phyloP scores from a whole-genome alignment of 768 basidiomycete species.

The Xerocomellus intermedius region DNA sequence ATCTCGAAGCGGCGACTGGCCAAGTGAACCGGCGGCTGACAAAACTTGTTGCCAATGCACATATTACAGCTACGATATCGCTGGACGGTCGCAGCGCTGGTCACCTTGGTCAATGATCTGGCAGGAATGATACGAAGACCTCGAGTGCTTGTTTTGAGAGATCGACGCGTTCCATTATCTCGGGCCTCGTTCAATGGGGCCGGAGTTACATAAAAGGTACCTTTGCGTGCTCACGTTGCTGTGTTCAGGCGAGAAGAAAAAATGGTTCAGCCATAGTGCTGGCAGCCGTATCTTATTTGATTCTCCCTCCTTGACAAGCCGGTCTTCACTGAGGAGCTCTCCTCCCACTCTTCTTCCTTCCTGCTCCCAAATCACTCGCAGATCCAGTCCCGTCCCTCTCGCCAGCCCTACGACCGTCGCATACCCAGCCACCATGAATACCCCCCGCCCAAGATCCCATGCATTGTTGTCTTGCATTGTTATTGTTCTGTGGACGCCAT shows the following conservation, averaged over 20 bases:
- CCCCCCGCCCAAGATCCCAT: background rate
- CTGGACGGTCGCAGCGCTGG: background rate
- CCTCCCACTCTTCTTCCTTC: background rate
- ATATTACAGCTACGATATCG: background rate
- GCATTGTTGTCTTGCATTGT: constrained; percentile 6
- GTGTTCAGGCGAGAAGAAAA: background rate
- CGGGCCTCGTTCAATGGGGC: too few species aligned
- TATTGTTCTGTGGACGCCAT: constrained; percentile 6
- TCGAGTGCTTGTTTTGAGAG: background rate
- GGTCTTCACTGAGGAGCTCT: constrained; percentile 3
- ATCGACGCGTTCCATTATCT: background rate
- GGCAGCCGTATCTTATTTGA: background rate
- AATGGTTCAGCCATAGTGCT: too few species aligned
- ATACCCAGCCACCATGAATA: constrained; percentile 1
- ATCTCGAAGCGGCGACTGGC: too few species aligned
- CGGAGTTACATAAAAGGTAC: constrained; percentile 8
- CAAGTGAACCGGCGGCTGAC: background rate
- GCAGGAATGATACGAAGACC: background rate
- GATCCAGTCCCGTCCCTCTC: background rate
- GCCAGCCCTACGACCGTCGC: background rate
- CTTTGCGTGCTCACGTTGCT: background rate
- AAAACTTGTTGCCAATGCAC: background rate
- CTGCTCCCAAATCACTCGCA: background rate
- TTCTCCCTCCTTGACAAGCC: constrained; percentile 1
- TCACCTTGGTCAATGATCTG: background rate